A percentile compares a stretch with the other conserved stretches of the same genome.
Evolutionary conservation across 768 basidiomycete species (phyloP).

Genomic region (Gymnopilus junonius): DNA sequence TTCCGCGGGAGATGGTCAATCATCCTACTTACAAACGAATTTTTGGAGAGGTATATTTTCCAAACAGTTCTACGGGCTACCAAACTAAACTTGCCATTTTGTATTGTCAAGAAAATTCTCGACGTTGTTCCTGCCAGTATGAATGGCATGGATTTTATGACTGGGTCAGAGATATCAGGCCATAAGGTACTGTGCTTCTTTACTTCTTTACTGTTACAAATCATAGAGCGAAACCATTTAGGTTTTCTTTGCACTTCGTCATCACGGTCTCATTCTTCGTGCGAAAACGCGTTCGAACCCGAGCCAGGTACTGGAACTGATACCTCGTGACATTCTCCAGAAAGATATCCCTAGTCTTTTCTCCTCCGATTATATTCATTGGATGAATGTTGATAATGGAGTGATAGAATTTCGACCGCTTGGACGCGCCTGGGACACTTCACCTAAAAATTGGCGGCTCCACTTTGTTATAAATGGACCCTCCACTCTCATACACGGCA

Average conservation of each 20-base stretch:
- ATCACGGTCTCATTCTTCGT: constrained; percentile 33
- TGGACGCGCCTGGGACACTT: constrained; percentile 29
- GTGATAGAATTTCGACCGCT: constrained; percentile 38
- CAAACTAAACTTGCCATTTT: background rate
- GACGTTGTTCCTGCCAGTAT: constrained; percentile 39
- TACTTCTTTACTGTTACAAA: background rate
- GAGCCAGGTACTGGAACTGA: constrained; percentile 32
- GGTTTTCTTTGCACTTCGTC: constrained; percentile 34
- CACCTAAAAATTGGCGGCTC: constrained; percentile 34
- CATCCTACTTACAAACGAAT: constrained; percentile 39
- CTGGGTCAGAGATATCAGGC: constrained; percentile 24
- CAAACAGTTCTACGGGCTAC: background rate
- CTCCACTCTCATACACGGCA: constrained; percentile 15
- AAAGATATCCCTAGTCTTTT: constrained; percentile 35
- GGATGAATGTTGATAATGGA: constrained; percentile 31
- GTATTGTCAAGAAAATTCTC: constrained; percentile 29
- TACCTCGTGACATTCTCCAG: constrained; percentile 32
- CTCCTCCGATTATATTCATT: constrained; percentile 36
- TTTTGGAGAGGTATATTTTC: constrained; percentile 35
- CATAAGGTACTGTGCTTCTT: constrained; percentile 5
- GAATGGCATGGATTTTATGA: constrained; percentile 37
- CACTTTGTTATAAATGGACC: constrained; percentile 14
- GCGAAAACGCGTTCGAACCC: constrained; percentile 14
- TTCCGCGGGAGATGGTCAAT: constrained; percentile 35
- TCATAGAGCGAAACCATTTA: constrained; percentile 11